phyloP scores from a whole-genome alignment of 2,329 filamentous ascomycete species.

The Verticillium zaregamsianum region DNA sequence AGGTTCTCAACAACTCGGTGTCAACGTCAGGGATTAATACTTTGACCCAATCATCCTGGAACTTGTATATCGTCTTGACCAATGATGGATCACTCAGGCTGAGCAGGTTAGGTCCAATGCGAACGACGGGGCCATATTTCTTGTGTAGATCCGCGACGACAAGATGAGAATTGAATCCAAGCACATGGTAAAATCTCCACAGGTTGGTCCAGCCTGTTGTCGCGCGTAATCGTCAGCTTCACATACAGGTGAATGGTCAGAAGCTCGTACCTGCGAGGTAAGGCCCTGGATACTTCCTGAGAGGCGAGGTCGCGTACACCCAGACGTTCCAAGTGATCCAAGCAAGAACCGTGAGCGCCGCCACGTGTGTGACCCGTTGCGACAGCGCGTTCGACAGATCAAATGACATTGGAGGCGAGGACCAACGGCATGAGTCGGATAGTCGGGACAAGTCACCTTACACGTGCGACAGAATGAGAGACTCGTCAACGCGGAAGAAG shows the following conservation, averaged over 20 bases:
- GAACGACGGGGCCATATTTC: slow-evolving; percentile 27
- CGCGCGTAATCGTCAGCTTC: neutral
- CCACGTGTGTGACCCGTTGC: neutral
- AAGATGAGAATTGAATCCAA: neutral
- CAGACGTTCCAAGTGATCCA: neutral
- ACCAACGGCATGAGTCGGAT: neutral
- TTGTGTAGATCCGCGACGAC: slow-evolving; percentile 22
- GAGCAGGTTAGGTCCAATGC: slow-evolving; percentile 24
- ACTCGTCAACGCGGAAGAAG: neutral
- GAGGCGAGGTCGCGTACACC: slow-evolving; percentile 11
- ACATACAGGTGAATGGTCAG: no score
- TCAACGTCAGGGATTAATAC: neutral
- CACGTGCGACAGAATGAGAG: neutral
- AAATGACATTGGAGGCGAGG: neutral
- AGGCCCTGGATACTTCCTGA: slow-evolving; percentile 27
- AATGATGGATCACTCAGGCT: slow-evolving; percentile 4
- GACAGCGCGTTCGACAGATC: neutral
- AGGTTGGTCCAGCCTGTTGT: slow-evolving; percentile 1
- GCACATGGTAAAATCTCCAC: neutral
- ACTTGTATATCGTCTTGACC: neutral
- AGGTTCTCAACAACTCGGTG: no score
- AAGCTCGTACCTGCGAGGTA: slow-evolving; percentile 21
- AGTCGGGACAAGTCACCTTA: neutral
- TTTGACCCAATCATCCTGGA: neutral
- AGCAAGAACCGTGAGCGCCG: neutral